Evolutionary conservation across 345 rosid genomes (phyloP).

Genomic region (Triadica sebifera): DNA sequence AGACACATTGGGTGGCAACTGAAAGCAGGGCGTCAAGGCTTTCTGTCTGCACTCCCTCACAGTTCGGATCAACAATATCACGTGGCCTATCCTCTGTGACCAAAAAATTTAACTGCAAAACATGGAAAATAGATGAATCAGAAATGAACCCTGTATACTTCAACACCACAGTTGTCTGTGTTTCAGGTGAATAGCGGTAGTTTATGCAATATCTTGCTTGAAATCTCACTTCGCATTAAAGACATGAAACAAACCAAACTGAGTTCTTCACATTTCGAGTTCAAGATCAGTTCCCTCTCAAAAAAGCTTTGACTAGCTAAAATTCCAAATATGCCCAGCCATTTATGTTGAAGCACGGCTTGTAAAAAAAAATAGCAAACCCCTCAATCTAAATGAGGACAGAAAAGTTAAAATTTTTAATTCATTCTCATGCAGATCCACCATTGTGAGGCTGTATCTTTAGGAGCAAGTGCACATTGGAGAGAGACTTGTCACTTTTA

Average conservation of each 20-base stretch:
- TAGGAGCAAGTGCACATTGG: background rate
- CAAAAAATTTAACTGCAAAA: constrained; percentile 79
- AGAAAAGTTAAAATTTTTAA: too few species aligned
- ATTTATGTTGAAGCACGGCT: too few species aligned
- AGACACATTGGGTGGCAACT: constrained; percentile 77
- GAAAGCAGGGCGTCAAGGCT: constrained; percentile 84
- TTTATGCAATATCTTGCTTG: background rate
- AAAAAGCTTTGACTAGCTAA: background rate
- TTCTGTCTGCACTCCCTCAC: constrained; percentile 75
- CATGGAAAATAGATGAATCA: background rate
- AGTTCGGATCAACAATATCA: constrained; percentile 66
- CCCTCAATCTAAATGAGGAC: background rate
- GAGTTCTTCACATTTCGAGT: background rate
- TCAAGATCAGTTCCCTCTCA: background rate
- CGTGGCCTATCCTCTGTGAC: constrained; percentile 63
- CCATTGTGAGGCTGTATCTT: background rate
- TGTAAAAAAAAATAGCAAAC: background rate
- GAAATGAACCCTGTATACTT: background rate
- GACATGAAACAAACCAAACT: background rate
- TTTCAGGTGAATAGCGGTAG: too few species aligned
- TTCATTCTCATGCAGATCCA: background rate
- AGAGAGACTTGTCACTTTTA: background rate
- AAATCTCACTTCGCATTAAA: background rate
- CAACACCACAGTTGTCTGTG: background rate
- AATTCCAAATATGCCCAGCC: too few species aligned